Percentiles rank a stretch among this genome's conserved stretches.
phyloP scores from a whole-genome alignment of 164 flowering plant genomes.

The Liquidambar formosana region DNA sequence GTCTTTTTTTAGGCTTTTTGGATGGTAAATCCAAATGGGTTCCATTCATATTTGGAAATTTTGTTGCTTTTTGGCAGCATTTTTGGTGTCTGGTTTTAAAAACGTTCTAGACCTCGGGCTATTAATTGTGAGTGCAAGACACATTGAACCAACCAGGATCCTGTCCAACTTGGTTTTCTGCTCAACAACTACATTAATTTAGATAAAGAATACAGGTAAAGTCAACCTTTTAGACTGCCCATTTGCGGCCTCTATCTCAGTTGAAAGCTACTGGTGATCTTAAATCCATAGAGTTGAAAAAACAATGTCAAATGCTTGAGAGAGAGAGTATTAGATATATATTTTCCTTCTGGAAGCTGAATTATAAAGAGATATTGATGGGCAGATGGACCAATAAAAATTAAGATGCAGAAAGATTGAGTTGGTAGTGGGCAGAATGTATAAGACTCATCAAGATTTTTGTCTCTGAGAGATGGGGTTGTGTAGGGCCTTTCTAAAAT shows the following conservation, averaged over 20 bases:
- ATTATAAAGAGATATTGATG: too few relatives aligned
- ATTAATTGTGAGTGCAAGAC: slow-evolving; percentile 2
- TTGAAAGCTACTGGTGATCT: neutral
- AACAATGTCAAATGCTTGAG: neutral
- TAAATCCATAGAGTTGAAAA: neutral
- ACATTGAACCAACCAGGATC: slow-evolving; percentile 20
- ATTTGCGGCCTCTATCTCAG: neutral
- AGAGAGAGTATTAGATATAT: too few relatives aligned
- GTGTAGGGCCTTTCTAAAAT: neutral
- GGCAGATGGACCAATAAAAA: too few relatives aligned
- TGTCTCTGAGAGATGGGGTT: neutral
- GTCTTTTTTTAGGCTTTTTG: too few relatives aligned
- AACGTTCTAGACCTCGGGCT: neutral
- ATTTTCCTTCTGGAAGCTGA: too few relatives aligned
- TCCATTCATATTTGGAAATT: neutral
- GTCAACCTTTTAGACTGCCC: slow-evolving; percentile 15
- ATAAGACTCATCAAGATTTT: neutral
- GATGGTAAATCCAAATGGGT: neutral
- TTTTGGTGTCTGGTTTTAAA: neutral
- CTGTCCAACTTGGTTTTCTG: slow-evolving; percentile 17
- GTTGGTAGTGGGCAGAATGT: slow-evolving; percentile 17
- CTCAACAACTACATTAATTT: slow-evolving; percentile 14
- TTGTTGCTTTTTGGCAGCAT: neutral
- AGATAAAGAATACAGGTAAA: neutral
- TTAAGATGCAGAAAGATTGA: too few relatives aligned